Conservation (phyloP, 345 rosid species). For the Hibiscus tridactylites region DNA sequence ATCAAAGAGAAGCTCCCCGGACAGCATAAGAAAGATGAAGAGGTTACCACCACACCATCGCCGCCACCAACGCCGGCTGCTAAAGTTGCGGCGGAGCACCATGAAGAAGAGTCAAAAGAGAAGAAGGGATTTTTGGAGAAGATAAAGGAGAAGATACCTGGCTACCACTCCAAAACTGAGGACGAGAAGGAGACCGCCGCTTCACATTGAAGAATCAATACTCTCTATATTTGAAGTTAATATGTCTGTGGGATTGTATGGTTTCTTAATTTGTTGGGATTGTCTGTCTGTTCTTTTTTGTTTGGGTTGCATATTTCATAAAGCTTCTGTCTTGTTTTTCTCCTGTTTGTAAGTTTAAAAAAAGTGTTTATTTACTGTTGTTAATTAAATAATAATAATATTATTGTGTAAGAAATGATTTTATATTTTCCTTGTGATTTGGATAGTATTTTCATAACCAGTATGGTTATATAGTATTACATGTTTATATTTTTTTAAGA, state of each 20-base stretch:
- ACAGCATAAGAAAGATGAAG: constrained; percentile 26
- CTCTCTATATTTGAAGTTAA: neutral
- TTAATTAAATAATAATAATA: neutral
- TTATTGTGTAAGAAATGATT: neutral
- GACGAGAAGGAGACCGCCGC: constrained; percentile 7
- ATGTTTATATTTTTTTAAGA: no score
- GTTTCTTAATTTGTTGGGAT: neutral
- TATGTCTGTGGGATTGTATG: neutral
- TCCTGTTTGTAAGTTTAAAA: neutral
- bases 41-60: constrained; percentile 11
- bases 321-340: neutral
- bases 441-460: no score
- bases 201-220: neutral
- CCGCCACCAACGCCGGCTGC: constrained; percentile 3
- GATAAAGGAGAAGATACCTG: constrained; percentile 65
- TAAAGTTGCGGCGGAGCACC: constrained; percentile 12
- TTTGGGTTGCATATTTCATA: neutral
- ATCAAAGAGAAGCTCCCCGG: constrained; percentile 64
- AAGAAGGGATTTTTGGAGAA: constrained; percentile 55
- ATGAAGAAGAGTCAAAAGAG: constrained; percentile 33
- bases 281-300: neutral
- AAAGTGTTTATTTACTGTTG: neutral
- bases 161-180: constrained; percentile 24
- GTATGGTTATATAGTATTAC: no score
- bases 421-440: neutral